Evolutionary conservation across 2,329 filamentous ascomycete genomes (phyloP), one percentile per base, ranked within the genome.

Genomic region (Alternaria hordeiaustralica): DNA sequence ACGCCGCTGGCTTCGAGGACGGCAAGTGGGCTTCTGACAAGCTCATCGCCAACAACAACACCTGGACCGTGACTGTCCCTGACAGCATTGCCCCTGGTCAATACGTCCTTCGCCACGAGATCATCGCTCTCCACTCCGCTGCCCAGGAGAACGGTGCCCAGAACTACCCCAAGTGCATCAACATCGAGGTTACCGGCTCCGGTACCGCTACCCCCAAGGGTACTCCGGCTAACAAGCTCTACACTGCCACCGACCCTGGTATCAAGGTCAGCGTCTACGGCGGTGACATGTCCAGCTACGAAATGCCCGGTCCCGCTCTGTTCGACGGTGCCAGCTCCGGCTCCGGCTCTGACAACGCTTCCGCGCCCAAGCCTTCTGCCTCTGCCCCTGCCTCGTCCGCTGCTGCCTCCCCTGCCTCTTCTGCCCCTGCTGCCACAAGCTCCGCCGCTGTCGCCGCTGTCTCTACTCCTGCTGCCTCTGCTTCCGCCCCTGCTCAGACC

Each of bases 181-280:
- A 64, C 53, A 15, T 64, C 11, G 41, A 60, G 53, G 80, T 90
- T 66, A 85, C 84, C 33, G 87, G 87, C 55, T 79, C 80, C 46
- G 87, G 85, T 20, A 83, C 85, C 55, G 83, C 81, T 30, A 79
- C 73, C 65, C 76, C 79, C 10, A 49, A 64, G 33, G 87, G 86
- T 56, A 82, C 80, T 12, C 72, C 65, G 78, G 45, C 86, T 80
- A 65, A 87, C 83, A 78, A 80, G 63, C 80, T 89, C 50, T 90
- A 90, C 84, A 87, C 81, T 56, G 79, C 82, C 70, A 78, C 81
- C 58, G 88, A 90, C 75, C 76, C 85, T 12, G 88, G 88, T 63
- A 87, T 90, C 72, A 68, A 82, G 64, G 79, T 89, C 83, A 87
- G 86, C 83, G 84, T 90, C 78, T 90, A 89, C 84, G 64, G 75